A percentile compares a stretch with the other conserved stretches of the same genome.
These are phyloP conservation scores for Pelagophyceae sp. DNA, from an alignment of 352 stramenopile genomes.

Conservation along the genomic window DNA sequence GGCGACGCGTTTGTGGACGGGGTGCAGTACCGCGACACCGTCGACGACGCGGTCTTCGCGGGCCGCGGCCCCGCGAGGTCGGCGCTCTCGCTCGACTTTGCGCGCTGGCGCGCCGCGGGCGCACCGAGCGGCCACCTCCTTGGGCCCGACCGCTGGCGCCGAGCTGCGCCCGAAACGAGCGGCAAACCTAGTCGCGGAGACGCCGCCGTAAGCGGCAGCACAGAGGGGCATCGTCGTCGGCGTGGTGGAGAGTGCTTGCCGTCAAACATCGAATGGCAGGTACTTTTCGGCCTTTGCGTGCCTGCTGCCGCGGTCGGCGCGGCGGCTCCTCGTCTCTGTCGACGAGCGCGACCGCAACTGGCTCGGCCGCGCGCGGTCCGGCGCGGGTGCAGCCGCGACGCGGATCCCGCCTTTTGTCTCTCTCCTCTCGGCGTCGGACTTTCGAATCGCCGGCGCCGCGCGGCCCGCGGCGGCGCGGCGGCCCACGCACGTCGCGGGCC, in stretches of 20 bases:
- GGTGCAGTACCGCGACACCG: neutral
- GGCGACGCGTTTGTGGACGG: neutral
- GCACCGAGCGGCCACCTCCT: neutral
- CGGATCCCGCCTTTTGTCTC: neutral
- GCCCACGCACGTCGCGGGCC: neutral
- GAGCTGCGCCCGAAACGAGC: too few relatives aligned
- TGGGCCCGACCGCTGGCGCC: constrained; percentile 33
- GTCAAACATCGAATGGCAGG: too few relatives aligned
- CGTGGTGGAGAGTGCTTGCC: too few relatives aligned
- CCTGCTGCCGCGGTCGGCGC: neutral
- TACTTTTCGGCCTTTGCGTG: neutral
- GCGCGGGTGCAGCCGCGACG: too few relatives aligned
- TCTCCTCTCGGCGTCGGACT: neutral
- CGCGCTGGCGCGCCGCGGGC: neutral
- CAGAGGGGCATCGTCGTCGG: too few relatives aligned
- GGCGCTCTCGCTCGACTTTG: neutral
- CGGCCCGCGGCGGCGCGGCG: too few relatives aligned
- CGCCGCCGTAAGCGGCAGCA: too few relatives aligned
- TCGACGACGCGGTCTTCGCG: neutral
- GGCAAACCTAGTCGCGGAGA: too few relatives aligned
- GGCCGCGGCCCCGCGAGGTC: too few relatives aligned
- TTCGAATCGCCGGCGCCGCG: too few relatives aligned
- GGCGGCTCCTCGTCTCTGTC: neutral
- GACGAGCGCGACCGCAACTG: neutral
- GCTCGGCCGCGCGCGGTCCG: neutral